phyloP scores from a whole-genome alignment of 2,329 filamentous ascomycete species.

The Penicillium hordei region DNA sequence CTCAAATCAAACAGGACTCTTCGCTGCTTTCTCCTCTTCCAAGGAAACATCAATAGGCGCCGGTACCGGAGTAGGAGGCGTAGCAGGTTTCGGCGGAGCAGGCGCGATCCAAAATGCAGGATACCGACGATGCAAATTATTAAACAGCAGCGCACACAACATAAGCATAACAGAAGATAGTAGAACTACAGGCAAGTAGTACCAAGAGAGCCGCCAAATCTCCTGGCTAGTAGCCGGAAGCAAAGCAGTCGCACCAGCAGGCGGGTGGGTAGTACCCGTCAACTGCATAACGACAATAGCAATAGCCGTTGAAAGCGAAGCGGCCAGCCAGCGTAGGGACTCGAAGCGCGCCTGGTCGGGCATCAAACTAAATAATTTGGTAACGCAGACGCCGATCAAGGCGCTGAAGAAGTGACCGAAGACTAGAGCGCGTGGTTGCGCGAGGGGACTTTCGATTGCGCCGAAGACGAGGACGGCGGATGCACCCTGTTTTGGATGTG shows the following conservation, averaged over 20 bases:
- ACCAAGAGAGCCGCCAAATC: slow-evolving; percentile 34
- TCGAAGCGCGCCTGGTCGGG: slow-evolving; percentile 31
- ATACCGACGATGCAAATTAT: slow-evolving; percentile 35
- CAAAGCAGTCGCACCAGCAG: slow-evolving; percentile 37
- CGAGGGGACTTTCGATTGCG: slow-evolving; percentile 34
- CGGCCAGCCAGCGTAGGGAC: slow-evolving; percentile 34
- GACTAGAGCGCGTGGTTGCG: slow-evolving; percentile 34
- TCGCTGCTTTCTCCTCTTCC: background rate
- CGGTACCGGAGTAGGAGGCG: background rate
- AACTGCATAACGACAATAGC: slow-evolving; percentile 36
- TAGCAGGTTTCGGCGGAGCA: slow-evolving; percentile 12
- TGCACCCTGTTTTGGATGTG: slow-evolving; percentile 24
- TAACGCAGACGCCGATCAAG: slow-evolving; percentile 32
- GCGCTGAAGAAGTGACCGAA: slow-evolving; percentile 37
- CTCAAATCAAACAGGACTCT: background rate
- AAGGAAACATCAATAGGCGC: background rate
- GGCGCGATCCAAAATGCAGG: slow-evolving; percentile 35
- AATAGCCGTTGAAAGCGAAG: slow-evolving; percentile 30
- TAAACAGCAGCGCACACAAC: slow-evolving; percentile 30
- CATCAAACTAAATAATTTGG: slow-evolving; percentile 35
- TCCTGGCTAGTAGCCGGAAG: slow-evolving; percentile 31
- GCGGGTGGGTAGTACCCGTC: slow-evolving; percentile 35
- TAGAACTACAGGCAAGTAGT: slow-evolving; percentile 32
- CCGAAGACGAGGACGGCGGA: slow-evolving; percentile 36
- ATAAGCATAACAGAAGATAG: slow-evolving; percentile 33